These are phyloP conservation scores for Kingdonia uniflora DNA, from an alignment of 164 flowering plant species.

Conservation along the genomic window DNA sequence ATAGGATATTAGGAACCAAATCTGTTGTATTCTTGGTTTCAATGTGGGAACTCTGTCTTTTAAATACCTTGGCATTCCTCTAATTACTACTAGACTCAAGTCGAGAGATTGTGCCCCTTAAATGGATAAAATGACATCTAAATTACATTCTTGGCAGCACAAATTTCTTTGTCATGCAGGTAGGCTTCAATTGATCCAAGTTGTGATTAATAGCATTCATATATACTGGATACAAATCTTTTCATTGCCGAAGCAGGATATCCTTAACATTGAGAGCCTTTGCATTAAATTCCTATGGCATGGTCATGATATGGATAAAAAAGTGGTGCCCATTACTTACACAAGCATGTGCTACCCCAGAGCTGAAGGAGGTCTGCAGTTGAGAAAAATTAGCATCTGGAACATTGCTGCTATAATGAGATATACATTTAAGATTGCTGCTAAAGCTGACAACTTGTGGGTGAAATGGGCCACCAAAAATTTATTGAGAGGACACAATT, in stretches of 20 bases:
- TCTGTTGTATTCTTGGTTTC: not conserved
- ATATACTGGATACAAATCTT: not conserved
- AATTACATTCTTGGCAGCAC: not conserved
- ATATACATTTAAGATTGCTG: not conserved
- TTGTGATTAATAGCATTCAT: not conserved
- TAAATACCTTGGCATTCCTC: too few relatives aligned
- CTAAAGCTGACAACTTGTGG: too few relatives aligned
- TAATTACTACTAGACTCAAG: too few relatives aligned
- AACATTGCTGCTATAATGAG: not conserved
- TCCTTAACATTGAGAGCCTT: not conserved
- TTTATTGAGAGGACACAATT: not conserved
- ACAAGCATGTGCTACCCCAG: not conserved
- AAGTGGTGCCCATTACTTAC: not conserved
- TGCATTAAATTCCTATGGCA: not conserved
- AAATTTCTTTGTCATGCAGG: not conserved
- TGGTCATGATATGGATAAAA: not conserved
- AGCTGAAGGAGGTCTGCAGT: not conserved
- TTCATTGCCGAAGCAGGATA: not conserved
- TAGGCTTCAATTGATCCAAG: not conserved
- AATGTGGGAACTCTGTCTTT: too few relatives aligned
- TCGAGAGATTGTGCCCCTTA: not conserved
- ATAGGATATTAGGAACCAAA: not conserved
- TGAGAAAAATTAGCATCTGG: not conserved
- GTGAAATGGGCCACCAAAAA: not conserved
- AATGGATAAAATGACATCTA: not conserved